Percentiles rank a stretch among this genome's conserved stretches.
These are phyloP conservation scores for Cryphonectria carpinicola DNA, from an alignment of 2,329 filamentous ascomycete genomes.

Conservation along the genomic window DNA sequence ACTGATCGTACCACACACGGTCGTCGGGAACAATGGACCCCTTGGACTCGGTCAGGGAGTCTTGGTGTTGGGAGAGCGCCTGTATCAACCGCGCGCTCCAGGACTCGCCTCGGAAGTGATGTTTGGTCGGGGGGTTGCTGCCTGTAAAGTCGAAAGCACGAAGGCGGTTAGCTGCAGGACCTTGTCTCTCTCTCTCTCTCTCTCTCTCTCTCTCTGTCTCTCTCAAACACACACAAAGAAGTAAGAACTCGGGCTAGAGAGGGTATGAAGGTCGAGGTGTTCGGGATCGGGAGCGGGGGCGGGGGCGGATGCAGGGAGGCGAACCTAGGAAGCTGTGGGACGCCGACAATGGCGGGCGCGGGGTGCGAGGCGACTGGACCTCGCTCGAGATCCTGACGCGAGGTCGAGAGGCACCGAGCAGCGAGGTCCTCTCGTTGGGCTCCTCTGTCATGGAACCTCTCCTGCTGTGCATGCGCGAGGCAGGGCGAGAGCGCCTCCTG, in stretches of 20 bases:
- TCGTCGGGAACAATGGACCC: constrained; percentile 75
- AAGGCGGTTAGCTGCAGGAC: neutral
- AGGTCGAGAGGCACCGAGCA: constrained; percentile 21
- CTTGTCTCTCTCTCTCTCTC: no score
- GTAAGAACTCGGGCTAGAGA: constrained; percentile 13
- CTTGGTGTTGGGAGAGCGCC: constrained; percentile 62
- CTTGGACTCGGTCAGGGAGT: constrained; percentile 66
- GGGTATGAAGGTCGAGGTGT: neutral
- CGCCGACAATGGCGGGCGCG: constrained; percentile 18
- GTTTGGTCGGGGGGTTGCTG: constrained; percentile 44
- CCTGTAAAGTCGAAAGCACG: constrained; percentile 36
- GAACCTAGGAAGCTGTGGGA: constrained; percentile 26
- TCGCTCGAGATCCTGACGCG: constrained; percentile 26
- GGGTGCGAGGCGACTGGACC: constrained; percentile 13
- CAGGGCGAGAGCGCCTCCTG: constrained; percentile 26
- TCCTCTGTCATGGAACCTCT: constrained; percentile 26
- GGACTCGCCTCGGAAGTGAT: constrained; percentile 62
- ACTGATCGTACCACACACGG: constrained; percentile 97
- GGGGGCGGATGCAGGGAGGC: constrained; percentile 16
- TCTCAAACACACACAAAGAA: neutral
- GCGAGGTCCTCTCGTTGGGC: constrained; percentile 24
- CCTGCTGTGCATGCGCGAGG: constrained; percentile 27
- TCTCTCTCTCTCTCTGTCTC: no score
- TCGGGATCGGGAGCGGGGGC: no score
- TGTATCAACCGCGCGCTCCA: constrained; percentile 65